Evolutionary conservation across 2,329 filamentous ascomycete species (phyloP), one percentile per base, ranked within the genome.

Genomic region (Grosmannia clavigera): DNA sequence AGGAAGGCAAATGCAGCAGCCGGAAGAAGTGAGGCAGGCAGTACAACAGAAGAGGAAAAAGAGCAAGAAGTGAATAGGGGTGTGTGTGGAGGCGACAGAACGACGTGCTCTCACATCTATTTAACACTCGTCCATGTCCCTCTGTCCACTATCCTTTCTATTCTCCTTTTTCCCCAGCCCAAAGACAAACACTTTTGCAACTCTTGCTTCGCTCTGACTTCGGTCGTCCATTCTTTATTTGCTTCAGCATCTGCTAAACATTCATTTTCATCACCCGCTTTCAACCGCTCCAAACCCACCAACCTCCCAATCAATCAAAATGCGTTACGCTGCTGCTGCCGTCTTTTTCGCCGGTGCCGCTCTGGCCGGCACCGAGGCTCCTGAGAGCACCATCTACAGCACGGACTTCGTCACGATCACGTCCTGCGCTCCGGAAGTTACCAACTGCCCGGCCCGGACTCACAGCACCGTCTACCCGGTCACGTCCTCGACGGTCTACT

Each of bases 371-470:
- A 66, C 67, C 52, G 64, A 66, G 60, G 63, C 64, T 55, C 52
- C 62, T 52, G 63, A 65, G 62, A 71, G 68, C 67, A 77, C 80
- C 68, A 74, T 83, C 74, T 82, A 80, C 78, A 73, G 74, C 69
- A 83, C 80, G 65, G 76, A 82, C 69, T 75, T 78, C 69, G 74
- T 81, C 66, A 84, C 82, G 73, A 75, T 84, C 76, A 84, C 80
- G 72, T 82, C 79, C 58, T 85, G 82, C 73, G 76, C 70, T 62
- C 72, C 79, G 19, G 74, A 74, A 61, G 77, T 80, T 67, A 77
- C 78, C 69, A 68, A 81, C 78, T 82, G 80, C 73, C 73, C 73
- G 54, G 72, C 70, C 62, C 59, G 59, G 58, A 66, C 66, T 62
- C 52, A 64, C 58, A 68, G 67, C 58, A 66, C 66, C 63, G 64